Evolutionary conservation across 495 filamentous ascomycete genomes (phyloP).

Genomic region (Geoglossum glabrum): DNA sequence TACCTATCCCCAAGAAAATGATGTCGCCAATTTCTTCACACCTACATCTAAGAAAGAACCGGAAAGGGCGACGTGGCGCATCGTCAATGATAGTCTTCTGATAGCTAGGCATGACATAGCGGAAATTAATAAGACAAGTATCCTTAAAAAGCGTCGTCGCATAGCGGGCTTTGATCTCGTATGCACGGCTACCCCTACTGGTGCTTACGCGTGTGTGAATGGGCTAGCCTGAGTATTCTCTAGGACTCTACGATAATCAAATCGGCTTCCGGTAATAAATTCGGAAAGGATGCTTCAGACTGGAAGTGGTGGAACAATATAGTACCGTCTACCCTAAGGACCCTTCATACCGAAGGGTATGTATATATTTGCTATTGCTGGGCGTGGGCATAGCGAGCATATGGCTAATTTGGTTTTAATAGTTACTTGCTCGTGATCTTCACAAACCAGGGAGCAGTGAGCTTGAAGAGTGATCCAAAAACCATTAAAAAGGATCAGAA

Average conservation of each 20-base stretch:
- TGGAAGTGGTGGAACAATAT: conserved; percentile 87
- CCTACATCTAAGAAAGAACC: conserved; percentile 71
- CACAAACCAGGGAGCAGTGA: conserved; percentile 74
- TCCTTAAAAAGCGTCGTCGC: conserved; percentile 22
- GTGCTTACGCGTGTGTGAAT: not conserved
- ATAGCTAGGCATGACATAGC: conserved; percentile 43
- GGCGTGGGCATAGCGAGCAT: not conserved
- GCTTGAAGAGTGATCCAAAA: conserved; percentile 51
- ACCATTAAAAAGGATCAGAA: conserved; percentile 38
- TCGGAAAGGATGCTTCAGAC: conserved; percentile 46
- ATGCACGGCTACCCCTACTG: conserved; percentile 14
- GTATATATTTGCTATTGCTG: conserved; percentile 13
- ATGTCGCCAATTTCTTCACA: conserved; percentile 74
- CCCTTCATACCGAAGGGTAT: conserved; percentile 53
- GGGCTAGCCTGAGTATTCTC: conserved; percentile 2
- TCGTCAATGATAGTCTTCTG: conserved; percentile 47
- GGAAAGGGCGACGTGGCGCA: conserved; percentile 53
- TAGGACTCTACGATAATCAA: conserved; percentile 78
- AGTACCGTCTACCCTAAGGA: conserved; percentile 43
- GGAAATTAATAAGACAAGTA: conserved; percentile 15
- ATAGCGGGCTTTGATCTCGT: conserved; percentile 88
- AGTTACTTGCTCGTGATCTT: conserved; percentile 66
- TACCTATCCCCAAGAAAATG: conserved; percentile 26
- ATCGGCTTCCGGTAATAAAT: conserved; percentile 61
- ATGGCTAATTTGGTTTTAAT: conserved; percentile 1